Percentiles rank a stretch among this genome's conserved stretches.
Conservation (phyloP, 2,329 filamentous ascomycete species). For the Paracoccidioides brasiliensis region DNA sequence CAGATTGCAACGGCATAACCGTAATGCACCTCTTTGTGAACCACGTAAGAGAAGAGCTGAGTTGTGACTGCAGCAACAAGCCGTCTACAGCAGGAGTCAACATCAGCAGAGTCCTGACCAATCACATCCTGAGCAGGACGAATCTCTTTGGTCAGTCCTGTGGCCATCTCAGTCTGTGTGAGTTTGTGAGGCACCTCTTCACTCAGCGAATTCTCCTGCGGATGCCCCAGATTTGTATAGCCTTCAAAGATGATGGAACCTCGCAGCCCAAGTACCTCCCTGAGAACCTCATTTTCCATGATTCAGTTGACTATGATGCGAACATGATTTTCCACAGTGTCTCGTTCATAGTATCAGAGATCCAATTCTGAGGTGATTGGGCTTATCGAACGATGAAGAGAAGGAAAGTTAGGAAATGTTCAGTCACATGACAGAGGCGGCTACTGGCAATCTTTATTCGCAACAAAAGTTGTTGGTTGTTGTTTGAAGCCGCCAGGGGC, state of each 20-base stretch:
- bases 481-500: too few species aligned
- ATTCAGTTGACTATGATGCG: constrained; percentile 20
- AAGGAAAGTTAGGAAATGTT: too few species aligned
- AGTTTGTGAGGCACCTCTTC: constrained; percentile 14
- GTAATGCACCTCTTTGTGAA: constrained; percentile 13
- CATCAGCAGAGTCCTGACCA: constrained; percentile 14
- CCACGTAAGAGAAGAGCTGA: constrained; percentile 21
- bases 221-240: constrained; percentile 23
- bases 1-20: constrained; percentile 10
- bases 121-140: constrained; percentile 16
- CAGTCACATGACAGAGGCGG: too few species aligned
- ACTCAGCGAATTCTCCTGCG: constrained; percentile 7
- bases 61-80: constrained; percentile 16
- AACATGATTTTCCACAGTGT: constrained; percentile 27
- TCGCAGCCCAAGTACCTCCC: constrained; percentile 18
- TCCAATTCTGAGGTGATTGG: constrained; percentile 25
- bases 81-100: constrained; percentile 15
- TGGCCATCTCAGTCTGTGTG: constrained; percentile 14
- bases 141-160: constrained; percentile 15
- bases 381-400: too few species aligned
- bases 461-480: too few species aligned
- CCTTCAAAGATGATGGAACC: constrained; percentile 28
- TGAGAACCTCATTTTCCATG: constrained; percentile 18
- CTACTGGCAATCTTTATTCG: too few species aligned
- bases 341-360: constrained; percentile 23